Conservation (phyloP, 2,329 filamentous ascomycete species). For the Pyrenochaeta sp. region DNA sequence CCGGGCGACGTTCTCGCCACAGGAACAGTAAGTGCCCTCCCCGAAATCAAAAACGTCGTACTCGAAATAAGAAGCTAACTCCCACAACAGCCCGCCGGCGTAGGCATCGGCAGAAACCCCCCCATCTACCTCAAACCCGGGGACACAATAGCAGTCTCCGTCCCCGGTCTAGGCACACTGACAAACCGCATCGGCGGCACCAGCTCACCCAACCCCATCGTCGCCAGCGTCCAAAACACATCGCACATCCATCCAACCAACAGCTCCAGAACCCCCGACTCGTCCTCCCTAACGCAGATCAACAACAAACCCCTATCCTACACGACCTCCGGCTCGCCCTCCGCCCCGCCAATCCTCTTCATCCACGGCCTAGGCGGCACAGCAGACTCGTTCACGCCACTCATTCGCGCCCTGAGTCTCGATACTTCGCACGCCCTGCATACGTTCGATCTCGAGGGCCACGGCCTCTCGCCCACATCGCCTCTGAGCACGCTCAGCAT, state of each 20-base stretch:
- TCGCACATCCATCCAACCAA: conserved; percentile 52
- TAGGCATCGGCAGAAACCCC: conserved; percentile 51
- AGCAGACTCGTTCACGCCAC: conserved; percentile 54
- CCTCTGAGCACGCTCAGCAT: conserved; percentile 56
- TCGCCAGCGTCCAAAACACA: conserved; percentile 36
- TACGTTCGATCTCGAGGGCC: conserved; percentile 64
- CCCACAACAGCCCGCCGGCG: conserved; percentile 51
- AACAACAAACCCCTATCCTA: conserved; percentile 54
- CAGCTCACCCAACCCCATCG: conserved; percentile 49
- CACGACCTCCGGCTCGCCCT: conserved; percentile 32
- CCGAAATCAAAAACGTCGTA: conserved; percentile 44
- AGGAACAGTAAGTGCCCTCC: conserved; percentile 61
- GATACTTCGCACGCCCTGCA: conserved; percentile 46
- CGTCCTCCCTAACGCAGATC: conserved; percentile 47
- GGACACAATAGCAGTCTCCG: conserved; percentile 30
- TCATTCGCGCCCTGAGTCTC: conserved; percentile 50
- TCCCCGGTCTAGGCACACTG: conserved; percentile 35
- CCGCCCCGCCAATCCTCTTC: conserved; percentile 53
- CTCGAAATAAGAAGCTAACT: conserved; percentile 55
- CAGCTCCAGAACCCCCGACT: conserved; percentile 43
- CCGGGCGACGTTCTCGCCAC: conserved; percentile 58
- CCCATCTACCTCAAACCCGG: conserved; percentile 37
- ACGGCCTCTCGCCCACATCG: conserved; percentile 61
- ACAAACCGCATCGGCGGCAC: conserved; percentile 52
- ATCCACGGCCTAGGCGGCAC: conserved; percentile 64